Base-by-base conservation (phyloP, 495 filamentous ascomycete species). In the Annulohypoxylon moriforme region DNA sequence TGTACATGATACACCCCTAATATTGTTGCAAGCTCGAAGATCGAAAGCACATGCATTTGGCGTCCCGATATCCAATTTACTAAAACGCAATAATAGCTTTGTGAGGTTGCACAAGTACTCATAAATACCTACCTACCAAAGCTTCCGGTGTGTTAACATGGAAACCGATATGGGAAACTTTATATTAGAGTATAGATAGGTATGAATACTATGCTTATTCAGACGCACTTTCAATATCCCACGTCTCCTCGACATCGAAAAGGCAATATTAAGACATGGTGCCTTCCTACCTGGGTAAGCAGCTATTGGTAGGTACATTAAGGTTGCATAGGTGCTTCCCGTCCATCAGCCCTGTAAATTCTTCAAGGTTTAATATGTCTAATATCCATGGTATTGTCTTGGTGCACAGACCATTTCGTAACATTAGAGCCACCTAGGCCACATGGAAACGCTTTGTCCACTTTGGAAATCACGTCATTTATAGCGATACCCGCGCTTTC, bases 401-500 rank as follows among this genome's bases (percentile, higher is more conserved):
- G 33, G 31, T 29, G 34, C 55, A 58, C 20, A 14, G 20, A 8
- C 55, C 34, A 36, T 40, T 13, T 22, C 18, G 55, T 58, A 36
- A 42, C 52, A 40, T 38, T 34, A 13, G 5, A 44, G 40, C n/a
- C n/a, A 40, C 36, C 16, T 44, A 20, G 40, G 16, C 40, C n/a
- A 44, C n/a, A 20, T 44, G 40, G 40, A 25, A 18, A 44, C 27
- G 57, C 63, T 62, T 70, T 70, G 57, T 64, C 34, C 40, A 70
- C 40, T 11, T 61, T 14, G 9, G 4, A 60, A 71, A 74, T 74
- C 72, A 74, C 72, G 72, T 74, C 72, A 74, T 74, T 40, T 50
- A 7, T 57, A 71, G 72, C 68, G 72, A 71, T 60, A 70, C 66
- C 71, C 71, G 71, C 55, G 63, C 25, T 60, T 74, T 74, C 67